Evolutionary conservation across 768 basidiomycete species (phyloP).

Genomic region (Kwoniella shandongensis): DNA sequence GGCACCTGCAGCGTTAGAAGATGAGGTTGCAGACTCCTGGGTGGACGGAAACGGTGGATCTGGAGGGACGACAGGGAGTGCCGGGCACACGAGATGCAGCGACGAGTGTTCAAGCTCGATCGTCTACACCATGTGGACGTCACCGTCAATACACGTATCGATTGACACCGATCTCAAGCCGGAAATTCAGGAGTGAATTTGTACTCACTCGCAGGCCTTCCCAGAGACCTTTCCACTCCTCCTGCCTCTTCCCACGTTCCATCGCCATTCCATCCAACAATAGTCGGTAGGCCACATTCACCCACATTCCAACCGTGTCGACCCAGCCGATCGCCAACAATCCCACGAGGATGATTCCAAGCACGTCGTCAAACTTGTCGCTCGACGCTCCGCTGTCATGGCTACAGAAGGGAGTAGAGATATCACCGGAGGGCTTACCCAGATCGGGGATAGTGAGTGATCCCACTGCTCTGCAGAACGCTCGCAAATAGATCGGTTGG

Average conservation of each 20-base stretch:
- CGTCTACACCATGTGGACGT: not conserved
- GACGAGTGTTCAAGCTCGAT: slow-evolving; percentile 2
- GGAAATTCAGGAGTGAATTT: too few relatives aligned
- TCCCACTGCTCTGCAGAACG: not conserved
- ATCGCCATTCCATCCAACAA: not conserved
- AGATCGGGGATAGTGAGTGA: not conserved
- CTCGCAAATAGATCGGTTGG: not conserved
- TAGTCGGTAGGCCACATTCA: not conserved
- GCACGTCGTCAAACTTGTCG: slow-evolving; percentile 1
- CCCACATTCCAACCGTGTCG: not conserved
- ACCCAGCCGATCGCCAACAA: not conserved
- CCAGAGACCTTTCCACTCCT: slow-evolving; percentile 2
- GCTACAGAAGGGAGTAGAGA: not conserved
- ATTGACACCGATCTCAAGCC: too few relatives aligned
- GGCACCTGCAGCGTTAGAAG: not conserved
- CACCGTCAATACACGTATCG: too few relatives aligned
- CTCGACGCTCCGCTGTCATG: not conserved
- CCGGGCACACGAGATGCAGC: not conserved
- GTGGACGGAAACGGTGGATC: not conserved
- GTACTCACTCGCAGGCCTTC: not conserved
- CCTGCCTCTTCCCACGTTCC: not conserved
- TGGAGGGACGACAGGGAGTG: not conserved
- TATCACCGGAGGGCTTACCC: not conserved
- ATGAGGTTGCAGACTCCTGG: not conserved
- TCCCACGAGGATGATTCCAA: not conserved